Evolutionary conservation across 768 basidiomycete species (phyloP), one percentile per base, ranked within the genome.

Genomic region (Suillus spraguei): DNA sequence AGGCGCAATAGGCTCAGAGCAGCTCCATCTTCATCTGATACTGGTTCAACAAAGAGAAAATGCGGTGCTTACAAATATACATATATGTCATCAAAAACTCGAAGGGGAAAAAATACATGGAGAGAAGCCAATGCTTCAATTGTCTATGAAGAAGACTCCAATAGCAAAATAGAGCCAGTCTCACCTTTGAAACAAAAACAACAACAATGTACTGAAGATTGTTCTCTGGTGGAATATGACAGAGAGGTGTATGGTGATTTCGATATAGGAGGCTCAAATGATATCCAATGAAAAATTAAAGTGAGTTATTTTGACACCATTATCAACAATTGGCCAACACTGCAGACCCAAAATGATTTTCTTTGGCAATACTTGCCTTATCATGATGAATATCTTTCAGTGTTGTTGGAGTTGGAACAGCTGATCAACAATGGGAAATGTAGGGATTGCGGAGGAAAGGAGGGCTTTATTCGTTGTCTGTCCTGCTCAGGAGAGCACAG

Each of bases 401-500:
- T 39, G 20, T 41, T 63, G 2, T 44, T 63, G 32, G 50, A 44
- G 32, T 56, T 13, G 14, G 62, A 63, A 36, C 24, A 47, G 24
- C 36, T 36, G 22, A 14, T 52, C 20, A 35, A 39, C 5, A 11
- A 39, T 28, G 38, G 36, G 22, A 17, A 36, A 22, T 61, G 60
- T n/a, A 6, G 38, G 17, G 20, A 22, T 33, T 59, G 55, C 11
- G n/a, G 22, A 35, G 33, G 13, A 39, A 33, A 22, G 33, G 20
- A 32, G 16, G 20, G 62, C 3, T 20, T 33, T 3, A 56, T 63
- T 17, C 11, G 10, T 10, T 63, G 62, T 46, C n/a, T 56, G 46
- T 56, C 62, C 9, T 63, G 62, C 44, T 41, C 20, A 41, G 62
- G 62, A 32, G 28, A 20, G 13, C 62, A 63, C 58, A 33, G 44